phyloP scores from a whole-genome alignment of 73 alveolate species.

The Loxodes magnus region DNA sequence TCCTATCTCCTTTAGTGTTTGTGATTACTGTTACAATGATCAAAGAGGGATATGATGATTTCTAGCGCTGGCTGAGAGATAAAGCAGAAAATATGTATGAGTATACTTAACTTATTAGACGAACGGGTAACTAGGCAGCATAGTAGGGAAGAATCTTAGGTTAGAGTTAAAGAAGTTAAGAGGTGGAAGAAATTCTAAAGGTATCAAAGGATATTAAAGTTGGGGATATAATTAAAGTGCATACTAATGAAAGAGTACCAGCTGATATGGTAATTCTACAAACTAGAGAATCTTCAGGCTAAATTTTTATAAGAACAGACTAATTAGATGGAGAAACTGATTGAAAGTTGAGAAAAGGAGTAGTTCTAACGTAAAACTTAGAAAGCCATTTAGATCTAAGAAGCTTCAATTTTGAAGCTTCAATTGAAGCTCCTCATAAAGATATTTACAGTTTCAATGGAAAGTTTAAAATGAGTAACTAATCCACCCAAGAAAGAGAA shows the following conservation, averaged over 20 bases:
- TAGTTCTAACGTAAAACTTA: constrained; percentile 23
- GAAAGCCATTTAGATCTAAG: constrained; percentile 30
- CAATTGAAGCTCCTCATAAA: constrained; percentile 38
- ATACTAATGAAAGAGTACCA: constrained; percentile 71
- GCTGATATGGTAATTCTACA: constrained; percentile 74
- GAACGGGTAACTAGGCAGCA: constrained; percentile 26
- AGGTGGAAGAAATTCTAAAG: constrained; percentile 14
- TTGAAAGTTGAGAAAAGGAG: constrained; percentile 89
- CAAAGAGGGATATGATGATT: constrained; percentile 67
- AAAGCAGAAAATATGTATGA: constrained; percentile 22
- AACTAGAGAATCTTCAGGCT: constrained; percentile 42
- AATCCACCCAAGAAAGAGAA: constrained; percentile 26
- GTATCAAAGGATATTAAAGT: constrained; percentile 27
- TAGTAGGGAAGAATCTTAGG: constrained; percentile 20
- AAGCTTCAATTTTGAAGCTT: constrained; percentile 4
- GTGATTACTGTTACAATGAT: constrained; percentile 53
- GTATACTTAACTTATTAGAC: constrained; percentile 20
- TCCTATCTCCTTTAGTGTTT: constrained; percentile 47
- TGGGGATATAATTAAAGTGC: constrained; percentile 80
- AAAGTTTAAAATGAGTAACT: constrained; percentile 20
- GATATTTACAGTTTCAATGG: constrained; percentile 65
- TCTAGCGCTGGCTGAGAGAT: constrained; percentile 42
- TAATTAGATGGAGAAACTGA: constrained; percentile 94
- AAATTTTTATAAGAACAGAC: constrained; percentile 79
- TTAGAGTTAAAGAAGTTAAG: constrained; percentile 9